These are phyloP conservation scores for Rhizoctonia solani DNA, from an alignment of 1,284 basidiomycete genomes.

Conservation along the genomic window DNA sequence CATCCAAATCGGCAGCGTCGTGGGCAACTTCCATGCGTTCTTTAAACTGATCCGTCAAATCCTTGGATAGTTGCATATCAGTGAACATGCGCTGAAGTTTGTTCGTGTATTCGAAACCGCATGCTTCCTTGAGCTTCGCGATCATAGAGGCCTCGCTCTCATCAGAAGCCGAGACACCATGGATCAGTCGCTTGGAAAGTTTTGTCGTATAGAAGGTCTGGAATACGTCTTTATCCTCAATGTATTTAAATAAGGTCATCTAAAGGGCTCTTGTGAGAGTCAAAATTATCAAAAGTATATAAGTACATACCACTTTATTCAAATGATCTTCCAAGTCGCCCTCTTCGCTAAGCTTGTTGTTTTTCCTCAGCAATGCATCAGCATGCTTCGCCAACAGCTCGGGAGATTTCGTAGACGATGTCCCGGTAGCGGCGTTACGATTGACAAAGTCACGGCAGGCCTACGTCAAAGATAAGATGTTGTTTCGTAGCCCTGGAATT, in stretches of 20 bases:
- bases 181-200: conserved; percentile 92
- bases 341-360: conserved; percentile 94
- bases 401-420: conserved; percentile 85
- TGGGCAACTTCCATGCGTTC: conserved; percentile 88
- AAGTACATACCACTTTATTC: conserved; percentile 78
- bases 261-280: conserved; percentile 45
- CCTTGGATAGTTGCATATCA: conserved; percentile 95
- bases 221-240: conserved; percentile 99
- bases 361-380: conserved; percentile 90
- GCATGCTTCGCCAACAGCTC: conserved; percentile 94
- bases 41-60: conserved; percentile 95
- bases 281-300: background rate
- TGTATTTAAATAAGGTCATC: conserved; percentile 99
- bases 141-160: conserved; percentile 99
- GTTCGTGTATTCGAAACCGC: conserved; percentile 98
- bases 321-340: conserved; percentile 87
- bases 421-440: conserved; percentile 85
- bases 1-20: conserved; percentile 71
- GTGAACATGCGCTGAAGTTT: conserved; percentile 99
- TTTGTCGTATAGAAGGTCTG: conserved; percentile 99
- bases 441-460: conserved; percentile 98
- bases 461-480: conserved; percentile 49
- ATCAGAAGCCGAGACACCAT: conserved; percentile 91
- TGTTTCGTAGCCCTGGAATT: background rate
- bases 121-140: conserved; percentile 96